Conservation (phyloP, 805 yeast species). For the Kodamaea sagamina region DNA sequence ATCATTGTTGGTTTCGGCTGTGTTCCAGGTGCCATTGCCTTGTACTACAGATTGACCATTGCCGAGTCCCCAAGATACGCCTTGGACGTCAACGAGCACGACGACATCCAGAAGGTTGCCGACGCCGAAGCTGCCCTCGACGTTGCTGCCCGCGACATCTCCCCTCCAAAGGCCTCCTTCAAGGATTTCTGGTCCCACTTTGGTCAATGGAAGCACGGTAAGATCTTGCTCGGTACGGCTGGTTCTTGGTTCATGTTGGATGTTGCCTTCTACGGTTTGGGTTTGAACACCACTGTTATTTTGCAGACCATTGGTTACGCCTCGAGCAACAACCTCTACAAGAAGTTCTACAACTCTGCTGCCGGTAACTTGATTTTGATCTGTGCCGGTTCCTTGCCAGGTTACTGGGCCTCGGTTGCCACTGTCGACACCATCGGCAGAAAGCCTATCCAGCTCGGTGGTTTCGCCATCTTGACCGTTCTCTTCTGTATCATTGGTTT, state of each 20-base stretch:
- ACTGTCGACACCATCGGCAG: constrained; percentile 82
- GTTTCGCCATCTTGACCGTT: constrained; percentile 70
- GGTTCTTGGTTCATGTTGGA: constrained; percentile 90
- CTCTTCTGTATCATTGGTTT: constrained; percentile 82
- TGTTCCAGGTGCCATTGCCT: constrained; percentile 82
- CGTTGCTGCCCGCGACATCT: constrained; percentile 37
- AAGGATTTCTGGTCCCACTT: constrained; percentile 73
- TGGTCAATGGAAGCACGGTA: constrained; percentile 83
- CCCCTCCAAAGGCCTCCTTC: constrained; percentile 81
- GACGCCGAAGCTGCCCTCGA: constrained; percentile 48
- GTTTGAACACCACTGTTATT: constrained; percentile 78
- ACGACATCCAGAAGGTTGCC: constrained; percentile 55
- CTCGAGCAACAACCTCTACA: constrained; percentile 66
- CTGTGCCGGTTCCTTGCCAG: constrained; percentile 95
- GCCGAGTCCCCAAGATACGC: constrained; percentile 94
- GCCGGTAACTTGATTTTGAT: constrained; percentile 91
- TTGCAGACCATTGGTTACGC: constrained; percentile 85
- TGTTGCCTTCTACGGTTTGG: constrained; percentile 88
- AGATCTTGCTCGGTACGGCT: constrained; percentile 84
- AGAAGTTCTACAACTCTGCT: constrained; percentile 69
- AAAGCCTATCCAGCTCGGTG: constrained; percentile 76
- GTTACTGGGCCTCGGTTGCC: constrained; percentile 85
- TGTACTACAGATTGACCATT: constrained; percentile 89
- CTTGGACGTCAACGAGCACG: constrained; percentile 67
- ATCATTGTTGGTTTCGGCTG: constrained; percentile 84